These are phyloP conservation scores for Termitomyces bulborhizus DNA, from an alignment of 768 basidiomycete species.

Conservation along the genomic window DNA sequence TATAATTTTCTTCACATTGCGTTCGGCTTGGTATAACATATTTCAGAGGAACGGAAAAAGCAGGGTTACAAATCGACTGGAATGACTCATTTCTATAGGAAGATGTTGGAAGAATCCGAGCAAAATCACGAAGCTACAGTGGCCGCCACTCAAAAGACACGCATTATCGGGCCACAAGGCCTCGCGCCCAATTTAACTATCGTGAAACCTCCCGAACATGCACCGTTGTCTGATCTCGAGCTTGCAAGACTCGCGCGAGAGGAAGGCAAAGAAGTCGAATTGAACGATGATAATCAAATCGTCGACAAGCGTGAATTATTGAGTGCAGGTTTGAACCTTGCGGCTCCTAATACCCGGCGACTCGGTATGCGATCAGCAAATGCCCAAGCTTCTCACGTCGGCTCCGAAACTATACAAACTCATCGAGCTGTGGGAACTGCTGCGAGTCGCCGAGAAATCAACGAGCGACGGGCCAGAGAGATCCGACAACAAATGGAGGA, in stretches of 20 bases:
- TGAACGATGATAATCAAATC: conserved; percentile 97
- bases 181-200: conserved; percentile 68
- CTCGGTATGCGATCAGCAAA: conserved; percentile 41
- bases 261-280: conserved; percentile 80
- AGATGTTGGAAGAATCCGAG: conserved; percentile 73
- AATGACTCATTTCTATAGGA: conserved; percentile 82
- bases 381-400: conserved; percentile 15
- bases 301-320: conserved; percentile 93
- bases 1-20: conserved; percentile 26
- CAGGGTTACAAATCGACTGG: conserved; percentile 55
- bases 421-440: conserved; percentile 84
- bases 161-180: conserved; percentile 58
- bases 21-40: background rate
- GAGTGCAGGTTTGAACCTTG: conserved; percentile 87
- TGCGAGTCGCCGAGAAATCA: conserved; percentile 75
- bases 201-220: conserved; percentile 60
- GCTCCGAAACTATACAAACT: conserved; percentile 29
- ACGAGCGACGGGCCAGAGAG: conserved; percentile 75
- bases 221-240: conserved; percentile 64
- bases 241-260: conserved; percentile 63
- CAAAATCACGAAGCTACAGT: conserved; percentile 83
- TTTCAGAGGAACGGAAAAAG: conserved; percentile 56
- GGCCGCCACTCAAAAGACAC: conserved; percentile 56
- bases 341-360: conserved; percentile 72
- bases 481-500: conserved; percentile 74